Percentiles rank a stretch among this genome's conserved stretches.
Evolutionary conservation across 176 grass and related monocot species (phyloP).

Genomic region (Zoysia japonica): DNA sequence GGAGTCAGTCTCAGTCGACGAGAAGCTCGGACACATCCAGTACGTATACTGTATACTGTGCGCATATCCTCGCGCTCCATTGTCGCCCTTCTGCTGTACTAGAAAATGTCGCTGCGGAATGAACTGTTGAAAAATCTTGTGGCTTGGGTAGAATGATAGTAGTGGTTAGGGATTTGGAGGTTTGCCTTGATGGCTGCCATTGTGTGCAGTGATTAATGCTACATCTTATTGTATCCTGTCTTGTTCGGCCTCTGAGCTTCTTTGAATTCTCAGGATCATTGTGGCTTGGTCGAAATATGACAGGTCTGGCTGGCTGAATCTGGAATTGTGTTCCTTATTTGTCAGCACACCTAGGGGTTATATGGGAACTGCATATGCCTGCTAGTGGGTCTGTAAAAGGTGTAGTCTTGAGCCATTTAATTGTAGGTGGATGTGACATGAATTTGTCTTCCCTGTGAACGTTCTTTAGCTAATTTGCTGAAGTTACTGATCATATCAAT

Average conservation of each 20-base stretch:
- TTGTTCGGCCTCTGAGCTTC: not conserved
- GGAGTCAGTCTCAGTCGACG: constrained; percentile 87
- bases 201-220: not conserved
- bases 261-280: constrained; percentile 3
- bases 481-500: not conserved
- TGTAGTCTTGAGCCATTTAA: not conserved
- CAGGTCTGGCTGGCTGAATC: not conserved
- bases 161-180: not conserved
- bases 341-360: not conserved
- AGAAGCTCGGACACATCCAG: constrained; percentile 93
- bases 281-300: not conserved
- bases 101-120: not conserved
- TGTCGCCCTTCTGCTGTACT: not conserved
- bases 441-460: not conserved
- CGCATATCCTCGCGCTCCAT: not conserved
- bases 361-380: constrained; percentile 12
- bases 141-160: not conserved
- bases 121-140: not conserved
- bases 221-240: not conserved
- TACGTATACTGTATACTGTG: constrained; percentile 32
- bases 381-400: not conserved
- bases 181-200: not conserved
- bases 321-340: not conserved
- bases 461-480: not conserved
- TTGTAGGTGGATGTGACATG: no score